Conservation (phyloP, 805 yeast genomes). For the Barnettozyma vustinii region DNA sequence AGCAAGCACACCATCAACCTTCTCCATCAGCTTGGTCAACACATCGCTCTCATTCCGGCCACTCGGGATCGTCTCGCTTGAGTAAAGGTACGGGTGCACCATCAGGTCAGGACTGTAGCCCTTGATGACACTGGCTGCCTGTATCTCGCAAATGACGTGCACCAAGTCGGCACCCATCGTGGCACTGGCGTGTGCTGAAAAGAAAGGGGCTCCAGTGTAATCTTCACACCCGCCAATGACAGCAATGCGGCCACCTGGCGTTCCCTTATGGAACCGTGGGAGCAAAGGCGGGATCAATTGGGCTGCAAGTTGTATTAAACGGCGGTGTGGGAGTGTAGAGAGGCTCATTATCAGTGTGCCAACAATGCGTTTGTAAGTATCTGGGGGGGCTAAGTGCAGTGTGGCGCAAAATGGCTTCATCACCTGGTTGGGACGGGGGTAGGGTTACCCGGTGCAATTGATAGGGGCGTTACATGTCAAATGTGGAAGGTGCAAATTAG, state of each 20-base stretch:
- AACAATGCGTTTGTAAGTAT: not conserved
- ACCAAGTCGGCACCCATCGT: constrained; percentile 83
- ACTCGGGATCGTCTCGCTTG: constrained; percentile 26
- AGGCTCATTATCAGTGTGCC: not conserved
- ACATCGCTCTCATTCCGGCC: constrained; percentile 18
- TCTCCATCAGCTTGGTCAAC: constrained; percentile 45
- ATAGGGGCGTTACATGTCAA: not conserved
- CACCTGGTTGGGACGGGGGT: not conserved
- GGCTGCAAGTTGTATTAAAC: constrained; percentile 44
- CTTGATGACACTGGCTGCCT: constrained; percentile 79
- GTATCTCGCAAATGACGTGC: constrained; percentile 79
- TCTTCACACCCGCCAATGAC: constrained; percentile 94
- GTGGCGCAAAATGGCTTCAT: not conserved
- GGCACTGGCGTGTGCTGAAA: constrained; percentile 81
- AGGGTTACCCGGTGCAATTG: not conserved
- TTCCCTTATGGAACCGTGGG: constrained; percentile 73
- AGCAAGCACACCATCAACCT: constrained; percentile 48
- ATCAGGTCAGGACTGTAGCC: constrained; percentile 86
- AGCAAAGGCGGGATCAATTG: constrained; percentile 71
- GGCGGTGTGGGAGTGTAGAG: constrained; percentile 1
- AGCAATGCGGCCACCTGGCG: constrained; percentile 64
- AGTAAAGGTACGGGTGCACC: constrained; percentile 89
- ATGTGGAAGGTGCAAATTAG: not conserved
- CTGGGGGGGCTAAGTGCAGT: too few species aligned
- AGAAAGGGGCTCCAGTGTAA: constrained; percentile 95